These are phyloP conservation scores for Oryza longistaminata DNA, from an alignment of 176 grass and related monocot species.

Conservation along the genomic window DNA sequence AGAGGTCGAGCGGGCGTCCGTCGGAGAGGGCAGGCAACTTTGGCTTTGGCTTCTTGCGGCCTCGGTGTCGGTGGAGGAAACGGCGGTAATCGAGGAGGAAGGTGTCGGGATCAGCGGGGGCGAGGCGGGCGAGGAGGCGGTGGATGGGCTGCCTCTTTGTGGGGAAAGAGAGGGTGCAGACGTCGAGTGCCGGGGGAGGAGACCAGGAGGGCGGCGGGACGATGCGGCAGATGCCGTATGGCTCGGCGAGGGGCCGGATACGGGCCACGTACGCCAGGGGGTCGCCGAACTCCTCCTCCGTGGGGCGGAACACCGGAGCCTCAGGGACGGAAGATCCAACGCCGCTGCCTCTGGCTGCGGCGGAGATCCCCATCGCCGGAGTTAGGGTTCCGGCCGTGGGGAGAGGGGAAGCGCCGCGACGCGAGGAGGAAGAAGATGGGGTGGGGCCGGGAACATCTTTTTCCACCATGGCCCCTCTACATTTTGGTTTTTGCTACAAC, in stretches of 20 bases:
- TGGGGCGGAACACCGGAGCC: constrained; percentile 79
- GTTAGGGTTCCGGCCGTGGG: constrained; percentile 28
- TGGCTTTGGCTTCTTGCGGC: constrained; percentile 47
- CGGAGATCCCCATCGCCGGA: neutral
- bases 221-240: constrained; percentile 87
- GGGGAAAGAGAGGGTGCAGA: constrained; percentile 53
- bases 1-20: constrained; percentile 75
- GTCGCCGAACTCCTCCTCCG: constrained; percentile 79
- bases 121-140: constrained; percentile 72
- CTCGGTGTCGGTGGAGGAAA: constrained; percentile 48
- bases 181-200: constrained; percentile 61
- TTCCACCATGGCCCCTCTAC: no score
- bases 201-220: constrained; percentile 79
- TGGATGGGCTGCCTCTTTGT: constrained; percentile 90
- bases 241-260: constrained; percentile 72
- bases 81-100: constrained; percentile 82
- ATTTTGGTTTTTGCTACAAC: no score
- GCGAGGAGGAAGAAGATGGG: neutral
- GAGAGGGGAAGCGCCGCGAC: neutral
- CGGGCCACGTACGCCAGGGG: constrained; percentile 69
- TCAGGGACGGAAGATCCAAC: constrained; percentile 7
- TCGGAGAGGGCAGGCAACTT: constrained; percentile 58
- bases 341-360: neutral
- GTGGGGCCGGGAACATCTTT: no score
- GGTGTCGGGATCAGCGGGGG: constrained; percentile 73